A percentile compares a stretch with the other conserved stretches of the same genome.
These are phyloP conservation scores for Bruguiera parviflora DNA, from an alignment of 345 rosid genomes.

Conservation along the genomic window DNA sequence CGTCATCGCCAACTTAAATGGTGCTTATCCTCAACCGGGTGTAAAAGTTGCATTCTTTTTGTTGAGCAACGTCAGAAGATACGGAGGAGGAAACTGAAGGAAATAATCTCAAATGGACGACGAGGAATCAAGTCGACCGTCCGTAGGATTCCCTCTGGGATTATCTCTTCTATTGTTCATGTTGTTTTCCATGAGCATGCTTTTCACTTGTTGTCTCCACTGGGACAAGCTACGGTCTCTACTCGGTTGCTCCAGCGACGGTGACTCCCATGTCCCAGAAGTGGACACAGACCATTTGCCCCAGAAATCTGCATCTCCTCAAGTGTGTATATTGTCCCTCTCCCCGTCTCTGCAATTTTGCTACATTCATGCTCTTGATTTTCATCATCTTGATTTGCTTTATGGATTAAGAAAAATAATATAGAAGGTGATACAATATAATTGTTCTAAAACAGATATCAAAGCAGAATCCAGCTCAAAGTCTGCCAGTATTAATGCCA, in stretches of 20 bases:
- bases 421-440: not conserved
- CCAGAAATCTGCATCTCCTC: constrained; percentile 21
- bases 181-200: constrained; percentile 25
- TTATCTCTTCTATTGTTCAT: constrained; percentile 29
- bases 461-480: constrained; percentile 16
- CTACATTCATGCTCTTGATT: not conserved
- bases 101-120: constrained; percentile 7
- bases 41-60: not conserved
- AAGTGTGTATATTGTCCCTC: constrained; percentile 1
- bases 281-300: constrained; percentile 1
- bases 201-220: constrained; percentile 34
- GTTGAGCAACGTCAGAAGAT: not conserved
- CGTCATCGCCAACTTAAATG: too few species aligned
- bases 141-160: constrained; percentile 39
- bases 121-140: constrained; percentile 21
- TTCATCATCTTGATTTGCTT: not conserved
- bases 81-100: not conserved
- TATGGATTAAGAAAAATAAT: too few species aligned
- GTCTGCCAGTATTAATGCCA: constrained; percentile 44
- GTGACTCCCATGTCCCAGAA: not conserved
- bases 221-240: constrained; percentile 31
- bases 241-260: constrained; percentile 5
- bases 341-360: not conserved
- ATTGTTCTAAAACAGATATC: constrained; percentile 15
- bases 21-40: not conserved